A percentile compares a stretch with the other conserved stretches of the same genome.
Evolutionary conservation across 2,329 filamentous ascomycete genomes (phyloP).

Genomic region (Cadophora malorum): DNA sequence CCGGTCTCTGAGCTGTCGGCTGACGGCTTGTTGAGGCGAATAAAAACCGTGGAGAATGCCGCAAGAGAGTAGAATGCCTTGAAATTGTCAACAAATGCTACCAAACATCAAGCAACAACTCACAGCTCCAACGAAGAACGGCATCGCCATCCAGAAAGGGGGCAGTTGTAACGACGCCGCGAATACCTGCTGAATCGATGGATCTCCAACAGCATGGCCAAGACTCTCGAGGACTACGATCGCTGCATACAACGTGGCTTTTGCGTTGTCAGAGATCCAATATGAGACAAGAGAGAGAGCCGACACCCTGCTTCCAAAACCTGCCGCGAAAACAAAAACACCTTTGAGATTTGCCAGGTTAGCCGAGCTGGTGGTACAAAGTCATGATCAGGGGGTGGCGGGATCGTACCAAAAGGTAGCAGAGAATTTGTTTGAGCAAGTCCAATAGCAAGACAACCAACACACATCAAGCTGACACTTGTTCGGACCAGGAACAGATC

Average conservation of each 20-base stretch:
- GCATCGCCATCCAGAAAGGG: constrained; percentile 39
- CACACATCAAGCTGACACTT: constrained; percentile 38
- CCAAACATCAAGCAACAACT: constrained; percentile 24
- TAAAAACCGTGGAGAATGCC: neutral
- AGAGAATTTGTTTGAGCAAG: constrained; percentile 29
- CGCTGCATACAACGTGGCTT: constrained; percentile 41
- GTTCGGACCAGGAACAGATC: constrained; percentile 40
- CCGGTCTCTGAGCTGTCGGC: neutral
- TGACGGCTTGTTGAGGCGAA: neutral
- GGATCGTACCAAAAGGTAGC: constrained; percentile 38
- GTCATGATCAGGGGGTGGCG: neutral
- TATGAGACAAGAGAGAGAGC: constrained; percentile 41
- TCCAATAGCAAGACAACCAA: constrained; percentile 40
- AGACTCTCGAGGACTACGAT: constrained; percentile 43
- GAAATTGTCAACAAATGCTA: neutral
- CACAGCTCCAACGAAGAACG: constrained; percentile 44
- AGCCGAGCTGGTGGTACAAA: neutral
- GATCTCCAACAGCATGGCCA: constrained; percentile 43
- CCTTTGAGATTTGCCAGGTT: constrained; percentile 26
- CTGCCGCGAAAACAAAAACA: constrained; percentile 41
- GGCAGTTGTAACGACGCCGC: constrained; percentile 37
- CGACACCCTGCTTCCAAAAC: constrained; percentile 43
- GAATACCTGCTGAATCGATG: constrained; percentile 42
- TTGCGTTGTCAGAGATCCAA: constrained; percentile 37
- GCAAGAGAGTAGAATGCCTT: constrained; percentile 9